These are phyloP conservation scores for Croton laevigatus DNA, from an alignment of 441 rosid genomes.

Conservation along the genomic window DNA sequence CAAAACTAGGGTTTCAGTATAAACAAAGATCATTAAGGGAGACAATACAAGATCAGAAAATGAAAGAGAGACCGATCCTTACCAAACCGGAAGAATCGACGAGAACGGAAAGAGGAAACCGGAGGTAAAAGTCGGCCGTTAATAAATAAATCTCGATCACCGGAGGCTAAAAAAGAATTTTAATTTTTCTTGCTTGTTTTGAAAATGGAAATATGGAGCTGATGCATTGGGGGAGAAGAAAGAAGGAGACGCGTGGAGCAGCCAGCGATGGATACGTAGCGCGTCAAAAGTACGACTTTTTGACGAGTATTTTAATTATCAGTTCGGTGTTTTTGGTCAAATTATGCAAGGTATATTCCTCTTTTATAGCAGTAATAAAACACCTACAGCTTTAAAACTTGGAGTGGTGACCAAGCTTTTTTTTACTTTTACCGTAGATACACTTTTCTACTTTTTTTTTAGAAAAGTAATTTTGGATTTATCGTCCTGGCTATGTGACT, in stretches of 20 bases:
- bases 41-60: neutral
- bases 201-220: neutral
- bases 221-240: neutral
- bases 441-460: no score
- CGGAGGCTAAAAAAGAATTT: slow-evolving; percentile 1
- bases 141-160: neutral
- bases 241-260: slow-evolving; percentile 21
- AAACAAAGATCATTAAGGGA: neutral
- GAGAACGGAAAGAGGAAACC: slow-evolving; percentile 13
- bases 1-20: slow-evolving; percentile 4
- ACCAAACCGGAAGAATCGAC: slow-evolving; percentile 29
- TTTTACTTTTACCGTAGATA: no score
- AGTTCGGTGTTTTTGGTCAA: neutral
- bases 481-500: no score
- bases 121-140: slow-evolving; percentile 16
- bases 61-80: slow-evolving; percentile 16
- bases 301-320: neutral
- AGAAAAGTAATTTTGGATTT: no score
- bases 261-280: neutral
- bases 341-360: slow-evolving; percentile 1
- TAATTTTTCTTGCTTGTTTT: neutral
- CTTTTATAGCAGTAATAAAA: neutral
- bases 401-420: slow-evolving; percentile 1
- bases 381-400: neutral
- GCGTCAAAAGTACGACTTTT: slow-evolving; percentile 8